Conservation (phyloP, 306 rosid species). For the Vigna unguiculata region DNA sequence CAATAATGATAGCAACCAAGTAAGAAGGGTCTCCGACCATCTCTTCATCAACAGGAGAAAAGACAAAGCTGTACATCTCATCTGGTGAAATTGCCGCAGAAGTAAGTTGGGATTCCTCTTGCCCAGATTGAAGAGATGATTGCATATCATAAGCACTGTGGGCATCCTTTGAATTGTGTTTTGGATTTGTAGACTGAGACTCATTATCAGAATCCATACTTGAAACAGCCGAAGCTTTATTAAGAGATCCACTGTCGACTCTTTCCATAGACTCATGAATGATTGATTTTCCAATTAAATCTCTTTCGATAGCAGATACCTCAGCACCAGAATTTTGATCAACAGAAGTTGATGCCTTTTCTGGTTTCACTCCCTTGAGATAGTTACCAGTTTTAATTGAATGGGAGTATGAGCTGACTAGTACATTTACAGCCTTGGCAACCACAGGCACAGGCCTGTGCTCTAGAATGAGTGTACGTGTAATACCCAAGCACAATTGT, state of each 20-base stretch:
- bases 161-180: slow-evolving; percentile 48
- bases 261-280: slow-evolving; percentile 57
- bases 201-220: slow-evolving; percentile 72
- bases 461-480: slow-evolving; percentile 78
- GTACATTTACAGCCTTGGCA: slow-evolving; percentile 82
- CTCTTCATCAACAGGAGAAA: slow-evolving; percentile 89
- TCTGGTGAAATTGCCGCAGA: slow-evolving; percentile 95
- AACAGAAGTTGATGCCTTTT: slow-evolving; percentile 59
- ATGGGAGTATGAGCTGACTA: slow-evolving; percentile 74
- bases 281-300: slow-evolving; percentile 60
- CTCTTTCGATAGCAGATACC: slow-evolving; percentile 54
- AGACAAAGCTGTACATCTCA: slow-evolving; percentile 87
- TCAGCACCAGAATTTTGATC: slow-evolving; percentile 59
- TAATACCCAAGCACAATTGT: slow-evolving; percentile 80
- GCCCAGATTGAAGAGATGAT: slow-evolving; percentile 65
- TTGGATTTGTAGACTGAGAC: slow-evolving; percentile 50
- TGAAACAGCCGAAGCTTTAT: slow-evolving; percentile 50
- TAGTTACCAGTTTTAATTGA: slow-evolving; percentile 67
- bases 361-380: slow-evolving; percentile 69
- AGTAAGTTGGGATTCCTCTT: slow-evolving; percentile 77
- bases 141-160: slow-evolving; percentile 51
- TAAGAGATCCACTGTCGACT: slow-evolving; percentile 52
- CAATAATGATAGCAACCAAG: slow-evolving; percentile 81
- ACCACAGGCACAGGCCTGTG: slow-evolving; percentile 78
- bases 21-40: slow-evolving; percentile 91